phyloP scores from a whole-genome alignment of 768 basidiomycete species.

The Chlorophyllum brunneum region DNA sequence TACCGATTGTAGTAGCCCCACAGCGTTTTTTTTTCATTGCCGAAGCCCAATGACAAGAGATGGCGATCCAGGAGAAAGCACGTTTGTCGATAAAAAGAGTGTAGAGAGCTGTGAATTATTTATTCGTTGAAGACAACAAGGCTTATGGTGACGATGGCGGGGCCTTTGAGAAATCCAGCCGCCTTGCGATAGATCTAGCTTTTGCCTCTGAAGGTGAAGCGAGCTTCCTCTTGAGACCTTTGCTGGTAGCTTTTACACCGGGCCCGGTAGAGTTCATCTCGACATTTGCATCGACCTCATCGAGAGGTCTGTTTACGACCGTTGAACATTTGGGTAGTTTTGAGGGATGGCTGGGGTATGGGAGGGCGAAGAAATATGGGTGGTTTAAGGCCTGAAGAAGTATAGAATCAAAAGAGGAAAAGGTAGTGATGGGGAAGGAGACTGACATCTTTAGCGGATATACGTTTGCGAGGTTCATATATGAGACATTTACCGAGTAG shows the following conservation, averaged over 20 bases:
- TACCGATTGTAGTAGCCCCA: constrained; percentile 8
- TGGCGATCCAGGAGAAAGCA: too few relatives aligned
- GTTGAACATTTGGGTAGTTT: constrained; percentile 77
- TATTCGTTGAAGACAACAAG: too few relatives aligned
- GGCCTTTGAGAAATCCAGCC: constrained; percentile 65
- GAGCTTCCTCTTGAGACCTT: constrained; percentile 68
- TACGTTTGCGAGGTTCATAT: constrained; percentile 83
- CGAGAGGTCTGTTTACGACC: constrained; percentile 45
- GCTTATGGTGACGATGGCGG: constrained; percentile 32
- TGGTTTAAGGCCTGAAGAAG: constrained; percentile 71
- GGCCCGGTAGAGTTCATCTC: constrained; percentile 47
- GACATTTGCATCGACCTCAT: constrained; percentile 76
- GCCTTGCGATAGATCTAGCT: constrained; percentile 60
- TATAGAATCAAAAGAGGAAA: constrained; percentile 2
- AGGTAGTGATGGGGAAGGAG: constrained; percentile 1
- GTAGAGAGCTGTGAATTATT: too few relatives aligned
- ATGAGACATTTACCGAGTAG: constrained; percentile 74
- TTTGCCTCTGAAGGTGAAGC: constrained; percentile 50
- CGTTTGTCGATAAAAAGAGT: too few relatives aligned
- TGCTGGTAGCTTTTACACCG: constrained; percentile 50
- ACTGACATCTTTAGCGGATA: constrained; percentile 73
- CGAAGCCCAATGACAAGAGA: not conserved
- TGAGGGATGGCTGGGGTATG: constrained; percentile 84
- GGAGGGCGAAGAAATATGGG: constrained; percentile 82
- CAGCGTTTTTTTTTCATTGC: not conserved